A percentile compares a stretch with the other conserved stretches of the same genome.
Conservation (phyloP, 495 filamentous ascomycete species). For the Stereocaulon alpinum region DNA sequence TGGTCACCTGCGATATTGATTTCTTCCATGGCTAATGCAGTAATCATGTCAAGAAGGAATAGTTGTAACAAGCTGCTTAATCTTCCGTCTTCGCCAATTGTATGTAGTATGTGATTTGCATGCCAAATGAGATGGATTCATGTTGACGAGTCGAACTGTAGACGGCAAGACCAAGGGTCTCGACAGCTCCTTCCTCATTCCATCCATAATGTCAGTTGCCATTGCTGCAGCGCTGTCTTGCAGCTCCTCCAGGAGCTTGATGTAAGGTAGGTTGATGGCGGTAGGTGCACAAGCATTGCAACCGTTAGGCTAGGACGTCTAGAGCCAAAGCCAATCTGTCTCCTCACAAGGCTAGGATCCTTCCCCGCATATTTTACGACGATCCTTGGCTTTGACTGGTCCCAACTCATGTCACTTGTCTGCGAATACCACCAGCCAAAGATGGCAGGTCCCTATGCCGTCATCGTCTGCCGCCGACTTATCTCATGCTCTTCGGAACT, state of each 20-base stretch:
- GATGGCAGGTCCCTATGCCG: slow-evolving; percentile 1
- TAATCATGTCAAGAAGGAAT: too few species aligned
- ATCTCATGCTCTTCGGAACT: neutral
- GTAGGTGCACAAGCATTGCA: neutral
- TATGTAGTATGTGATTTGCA: too few species aligned
- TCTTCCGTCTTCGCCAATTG: too few species aligned
- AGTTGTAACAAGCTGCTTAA: too few species aligned
- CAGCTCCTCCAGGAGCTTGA: neutral
- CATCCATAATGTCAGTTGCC: neutral
- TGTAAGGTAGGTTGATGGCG: neutral
- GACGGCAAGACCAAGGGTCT: neutral
- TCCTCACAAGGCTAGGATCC: neutral
- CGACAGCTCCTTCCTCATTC: neutral
- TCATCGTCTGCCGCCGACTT: neutral
- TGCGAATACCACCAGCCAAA: neutral
- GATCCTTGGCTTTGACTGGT: slow-evolving; percentile 8
- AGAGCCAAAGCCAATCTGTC: neutral
- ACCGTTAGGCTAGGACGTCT: neutral
- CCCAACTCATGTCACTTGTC: neutral
- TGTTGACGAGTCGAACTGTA: too few species aligned
- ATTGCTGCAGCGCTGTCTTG: neutral
- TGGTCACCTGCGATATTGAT: too few species aligned
- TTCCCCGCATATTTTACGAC: neutral
- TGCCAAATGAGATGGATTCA: too few species aligned
- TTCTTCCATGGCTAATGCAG: too few species aligned